Evolutionary conservation across 2,329 filamentous ascomycete species (phyloP), one percentile per base, ranked within the genome.

Genomic region (Alternaria conjuncta): DNA sequence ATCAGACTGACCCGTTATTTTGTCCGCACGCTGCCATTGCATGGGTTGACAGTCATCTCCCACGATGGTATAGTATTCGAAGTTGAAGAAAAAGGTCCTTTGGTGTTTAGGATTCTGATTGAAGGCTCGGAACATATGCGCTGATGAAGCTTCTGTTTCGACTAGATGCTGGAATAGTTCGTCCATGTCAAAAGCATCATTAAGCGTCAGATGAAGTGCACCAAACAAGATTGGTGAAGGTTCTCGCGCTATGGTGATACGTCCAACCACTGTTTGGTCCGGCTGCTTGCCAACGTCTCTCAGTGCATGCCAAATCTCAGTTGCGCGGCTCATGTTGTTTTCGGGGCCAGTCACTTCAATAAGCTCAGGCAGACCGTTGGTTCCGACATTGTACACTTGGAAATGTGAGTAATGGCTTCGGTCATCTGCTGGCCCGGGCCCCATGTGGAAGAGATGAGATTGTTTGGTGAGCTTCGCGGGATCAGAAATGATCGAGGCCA

Each of bases 1-100:
- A 76, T 60, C 80, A 72, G 15, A 79, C 65, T 20, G 79, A 71
- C 57, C 78, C 75, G 70, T 83, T 74, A 32, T 76, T 46, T 81
- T 82, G 67, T 89, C 87, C 41, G 85, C 84, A 20, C 82, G 79
- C 71, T 90, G 88, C 87, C 88, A 90, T 6, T 85, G 81, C 70
- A 88, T 86, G 0, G 88, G 88, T 30, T 83, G 81, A 44, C 87
- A 84, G 5, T 83, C 84, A 5, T 86, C 82, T 2, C 84, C 85
- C 12, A 90, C 84, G 7, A 89, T 82, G 6, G 88, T 90, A 71
- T 88, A 89, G 72, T 89, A 90, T 68, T 90, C 89, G 73, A 90
- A 89, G 45, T 84, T 86, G 72, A 90, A 89, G 67, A 89, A 85
- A 73, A 89, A 89, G 8, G 84, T 86, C 7, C 85, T 81, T 67